Evolutionary conservation across 495 filamentous ascomycete species (phyloP), one percentile per base, ranked within the genome.

Genomic region (Penicillium simplicissimum): DNA sequence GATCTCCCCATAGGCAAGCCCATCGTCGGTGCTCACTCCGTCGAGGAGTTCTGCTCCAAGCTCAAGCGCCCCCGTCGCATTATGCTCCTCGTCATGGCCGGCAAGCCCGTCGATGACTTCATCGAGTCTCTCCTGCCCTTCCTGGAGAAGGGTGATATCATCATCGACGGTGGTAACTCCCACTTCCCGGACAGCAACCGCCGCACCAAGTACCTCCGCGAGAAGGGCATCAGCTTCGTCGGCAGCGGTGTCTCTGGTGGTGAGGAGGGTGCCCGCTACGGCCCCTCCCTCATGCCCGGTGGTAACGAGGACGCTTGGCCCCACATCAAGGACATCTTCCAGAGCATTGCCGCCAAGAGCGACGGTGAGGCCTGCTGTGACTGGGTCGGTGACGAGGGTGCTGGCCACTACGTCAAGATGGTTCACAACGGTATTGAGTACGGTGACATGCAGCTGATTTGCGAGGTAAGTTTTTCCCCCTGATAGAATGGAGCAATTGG

Each of bases 401-500:
- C 95, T 74, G 95, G 95, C 62, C 95, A 98, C 86, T 98, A 97
- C 84, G 93, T 98, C 82, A 98, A 98, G 89, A 98, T 98, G 96
- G 95, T 98, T 60, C 95, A 98, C 88, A 98, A 98, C 78, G 95
- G 95, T 85, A 98, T 98, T 72, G 95, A 98, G 82, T 98, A 98
- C 74, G 95, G 95, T 88, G 95, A 98, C 80, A 98, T 98, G 95
- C 95, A 98, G 85, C 83, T 98, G 75, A 98, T 98, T 78, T 96
- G 90, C 80, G 95, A 98, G 89, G 95, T 97, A 67, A 64, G 66
- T 34, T 31, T 55, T 36, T 40, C 36, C 45, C 28, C 6, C 28
- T 54, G 52, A 42, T 37, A 55, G 37, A 23, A 17, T 15, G 35
- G 23, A 58, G 35, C 33, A 15, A 34, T 52, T 34, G 23, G n/a